Base-by-base conservation (phyloP, 495 filamentous ascomycete genomes). In the Ascobolus immersus region DNA sequence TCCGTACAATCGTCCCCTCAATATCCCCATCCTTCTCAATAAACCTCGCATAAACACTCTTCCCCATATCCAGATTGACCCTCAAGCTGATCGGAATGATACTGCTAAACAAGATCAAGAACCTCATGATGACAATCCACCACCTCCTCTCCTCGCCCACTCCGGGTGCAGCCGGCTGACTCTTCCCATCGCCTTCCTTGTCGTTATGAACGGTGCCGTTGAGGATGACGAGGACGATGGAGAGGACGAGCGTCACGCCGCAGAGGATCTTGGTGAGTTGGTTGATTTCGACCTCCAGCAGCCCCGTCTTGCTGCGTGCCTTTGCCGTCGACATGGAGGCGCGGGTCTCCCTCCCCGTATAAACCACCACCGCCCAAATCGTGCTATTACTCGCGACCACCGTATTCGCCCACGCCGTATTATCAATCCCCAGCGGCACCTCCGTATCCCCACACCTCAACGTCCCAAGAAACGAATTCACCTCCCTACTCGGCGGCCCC, bases 391-490 rank as follows among this genome's bases (percentile, higher is more conserved):
- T 90, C 2, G 89, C 89, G 34, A 99, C 71, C 20, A 99, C 75
- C 3, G 89, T 99, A 45, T 94, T 99, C 11, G 82, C 80, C 89
- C 89, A 99, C 2, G 89, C 84, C 8, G 89, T 99, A 47, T 94
- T 93, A 54, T 99, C 89, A 39, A 94, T 92, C 2, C 67, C 77
- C 25, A 99, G 59, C 1, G 84, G 69, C n/a, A 10, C 20, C 18
- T 40, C 45, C n/a, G 50, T 44, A 3, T 62, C 57, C 8, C 48
- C 44, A 24, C 70, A 55, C 36, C 84, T 73, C 21, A 94, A 53
- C 1, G 77, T 84, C 2, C 89, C 89, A 29, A 76, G 55, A 44
- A 99, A 99, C 14, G 89, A 77, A 49, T 93, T 92, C 30, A 99
- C 82, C 35, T 73, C 77, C 49, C 66, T 79, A 42, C 86, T 78